phyloP scores from a whole-genome alignment of 129 eudicot species.

The Oenanthe sinensis region DNA sequence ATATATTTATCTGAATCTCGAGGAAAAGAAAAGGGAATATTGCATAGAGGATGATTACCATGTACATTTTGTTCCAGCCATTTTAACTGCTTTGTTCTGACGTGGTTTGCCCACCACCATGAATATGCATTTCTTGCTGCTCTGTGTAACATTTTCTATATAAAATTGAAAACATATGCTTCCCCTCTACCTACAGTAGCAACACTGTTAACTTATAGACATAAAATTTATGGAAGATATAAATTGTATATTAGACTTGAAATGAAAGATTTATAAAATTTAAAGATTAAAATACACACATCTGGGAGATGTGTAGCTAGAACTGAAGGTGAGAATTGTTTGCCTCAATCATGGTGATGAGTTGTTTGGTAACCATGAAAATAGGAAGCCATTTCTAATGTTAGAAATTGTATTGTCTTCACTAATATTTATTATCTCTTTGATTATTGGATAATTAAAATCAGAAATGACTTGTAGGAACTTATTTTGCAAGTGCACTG shows the following conservation, averaged over 20 bases:
- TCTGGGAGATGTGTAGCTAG: slow-evolving; percentile 3
- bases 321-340: slow-evolving; percentile 13
- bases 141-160: slow-evolving; percentile 42
- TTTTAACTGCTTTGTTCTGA: slow-evolving; percentile 66
- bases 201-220: background rate
- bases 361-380: slow-evolving; percentile 3
- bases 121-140: slow-evolving; percentile 69
- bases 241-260: background rate
- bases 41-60: slow-evolving; percentile 19
- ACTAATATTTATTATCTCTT: too few relatives aligned
- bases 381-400: slow-evolving; percentile 10
- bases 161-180: background rate
- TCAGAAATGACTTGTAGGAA: too few relatives aligned
- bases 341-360: slow-evolving; percentile 17
- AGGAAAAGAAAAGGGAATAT: background rate
- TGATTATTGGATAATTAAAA: too few relatives aligned
- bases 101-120: slow-evolving; percentile 86
- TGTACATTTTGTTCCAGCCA: slow-evolving; percentile 62
- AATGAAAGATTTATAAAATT: background rate
- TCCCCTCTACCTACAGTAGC: background rate
- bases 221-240: background rate
- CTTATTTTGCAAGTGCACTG: too few relatives aligned
- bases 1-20: background rate
- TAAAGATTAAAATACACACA: background rate
- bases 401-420: too few relatives aligned